phyloP scores from a whole-genome alignment of 2,329 filamentous ascomycete species.

The Zymoseptoria ardabiliae region DNA sequence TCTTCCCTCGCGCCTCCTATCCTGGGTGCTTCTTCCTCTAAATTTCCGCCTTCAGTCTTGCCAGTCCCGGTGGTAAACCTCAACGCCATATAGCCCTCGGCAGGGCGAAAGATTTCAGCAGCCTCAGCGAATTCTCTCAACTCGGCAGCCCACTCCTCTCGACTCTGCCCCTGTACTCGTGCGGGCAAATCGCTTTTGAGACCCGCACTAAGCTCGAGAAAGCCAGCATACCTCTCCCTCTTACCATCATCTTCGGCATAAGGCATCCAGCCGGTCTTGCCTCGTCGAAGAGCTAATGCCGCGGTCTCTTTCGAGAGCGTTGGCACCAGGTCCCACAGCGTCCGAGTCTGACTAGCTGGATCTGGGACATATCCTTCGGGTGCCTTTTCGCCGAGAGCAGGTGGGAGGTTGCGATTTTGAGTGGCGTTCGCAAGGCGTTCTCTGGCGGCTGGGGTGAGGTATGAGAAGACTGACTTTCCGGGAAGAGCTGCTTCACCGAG shows the following conservation, averaged over 20 bases:
- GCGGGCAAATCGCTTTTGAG: slow-evolving; percentile 52
- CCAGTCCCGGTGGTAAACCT: slow-evolving; percentile 73
- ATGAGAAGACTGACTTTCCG: slow-evolving; percentile 94
- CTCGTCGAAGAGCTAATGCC: slow-evolving; percentile 40
- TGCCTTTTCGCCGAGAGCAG: slow-evolving; percentile 63
- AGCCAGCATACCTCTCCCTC: slow-evolving; percentile 69
- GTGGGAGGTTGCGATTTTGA: slow-evolving; percentile 69
- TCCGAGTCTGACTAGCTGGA: slow-evolving; percentile 56
- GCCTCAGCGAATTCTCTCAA: slow-evolving; percentile 69
- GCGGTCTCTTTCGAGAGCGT: slow-evolving; percentile 36
- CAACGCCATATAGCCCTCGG: slow-evolving; percentile 86
- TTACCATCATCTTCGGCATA: slow-evolving; percentile 80
- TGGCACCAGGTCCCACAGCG: slow-evolving; percentile 43
- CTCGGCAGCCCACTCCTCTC: slow-evolving; percentile 73
- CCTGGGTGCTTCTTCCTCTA: slow-evolving; percentile 12
- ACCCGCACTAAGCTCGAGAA: slow-evolving; percentile 70
- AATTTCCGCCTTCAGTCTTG: neutral
- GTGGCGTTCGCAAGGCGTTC: slow-evolving; percentile 69
- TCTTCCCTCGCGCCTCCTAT: slow-evolving; percentile 44
- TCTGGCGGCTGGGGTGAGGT: slow-evolving; percentile 68
- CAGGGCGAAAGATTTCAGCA: slow-evolving; percentile 78
- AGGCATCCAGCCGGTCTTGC: slow-evolving; percentile 62
- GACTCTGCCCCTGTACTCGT: slow-evolving; percentile 43
- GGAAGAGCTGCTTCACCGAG: slow-evolving; percentile 76
- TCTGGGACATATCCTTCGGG: slow-evolving; percentile 57